A percentile compares a stretch with the other conserved stretches of the same genome.
Conservation (phyloP, 805 yeast genomes). For the Kregervanrija pseudodelftensis region DNA sequence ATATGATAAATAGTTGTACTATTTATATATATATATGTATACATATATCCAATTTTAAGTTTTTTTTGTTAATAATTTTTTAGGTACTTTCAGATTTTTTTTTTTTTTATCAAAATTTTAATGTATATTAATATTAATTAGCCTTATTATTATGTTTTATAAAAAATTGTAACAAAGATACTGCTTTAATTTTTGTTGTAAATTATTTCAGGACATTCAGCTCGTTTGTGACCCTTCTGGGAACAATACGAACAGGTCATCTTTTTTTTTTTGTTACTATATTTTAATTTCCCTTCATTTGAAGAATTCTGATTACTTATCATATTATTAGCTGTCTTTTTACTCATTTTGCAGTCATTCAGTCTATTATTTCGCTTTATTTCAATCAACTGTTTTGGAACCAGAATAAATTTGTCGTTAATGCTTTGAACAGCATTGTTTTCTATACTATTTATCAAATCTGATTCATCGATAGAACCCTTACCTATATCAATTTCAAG, state of each 20-base stretch:
- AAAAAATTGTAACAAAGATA: not conserved
- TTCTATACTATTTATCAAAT: conserved; percentile 1
- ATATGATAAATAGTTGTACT: not conserved
- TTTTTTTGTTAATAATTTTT: not conserved
- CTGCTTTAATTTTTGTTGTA: conserved; percentile 2
- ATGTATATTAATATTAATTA: not conserved
- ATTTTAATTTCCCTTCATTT: too few relatives aligned
- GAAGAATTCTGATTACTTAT: too few relatives aligned
- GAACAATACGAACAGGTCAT: conserved; percentile 29
- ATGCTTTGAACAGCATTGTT: not conserved
- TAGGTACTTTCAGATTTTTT: not conserved
- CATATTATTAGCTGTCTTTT: too few relatives aligned
- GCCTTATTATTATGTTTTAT: not conserved
- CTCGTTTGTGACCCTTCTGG: conserved; percentile 28
- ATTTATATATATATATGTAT: not conserved
- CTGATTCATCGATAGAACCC: conserved; percentile 3
- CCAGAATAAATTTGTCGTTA: conserved; percentile 13
- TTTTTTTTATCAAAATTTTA: not conserved
- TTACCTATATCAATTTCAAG: conserved; percentile 5
- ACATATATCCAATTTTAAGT: not conserved
- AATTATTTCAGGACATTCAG: conserved; percentile 25
- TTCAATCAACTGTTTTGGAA: conserved; percentile 16
- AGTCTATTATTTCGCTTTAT: not conserved
- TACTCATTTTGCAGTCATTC: too few relatives aligned
- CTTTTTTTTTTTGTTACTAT: conserved; percentile 17